Percentiles rank a stretch among this genome's conserved stretches.
These are phyloP conservation scores for Globisporangium nodosum DNA, from an alignment of 352 stramenopile species.

Conservation along the genomic window DNA sequence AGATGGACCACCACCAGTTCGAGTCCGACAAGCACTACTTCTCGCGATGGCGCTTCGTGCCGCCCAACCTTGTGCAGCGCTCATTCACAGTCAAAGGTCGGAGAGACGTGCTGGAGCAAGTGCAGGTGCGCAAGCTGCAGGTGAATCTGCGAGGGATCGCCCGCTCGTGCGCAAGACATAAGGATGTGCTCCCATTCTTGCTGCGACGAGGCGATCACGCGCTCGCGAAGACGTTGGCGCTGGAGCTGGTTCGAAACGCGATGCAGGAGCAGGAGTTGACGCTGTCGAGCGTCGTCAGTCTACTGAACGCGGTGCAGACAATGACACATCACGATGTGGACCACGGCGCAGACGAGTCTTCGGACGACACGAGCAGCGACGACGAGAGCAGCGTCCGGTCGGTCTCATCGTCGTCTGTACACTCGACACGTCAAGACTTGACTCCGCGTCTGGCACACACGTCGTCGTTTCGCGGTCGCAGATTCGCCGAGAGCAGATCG, in stretches of 20 bases:
- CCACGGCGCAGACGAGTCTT: conserved; percentile 23
- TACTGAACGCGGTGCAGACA: conserved; percentile 46
- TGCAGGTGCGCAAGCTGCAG: conserved; percentile 63
- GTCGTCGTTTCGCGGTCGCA: conserved; percentile 10
- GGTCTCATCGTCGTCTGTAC: conserved; percentile 1
- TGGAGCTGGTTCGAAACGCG: conserved; percentile 44
- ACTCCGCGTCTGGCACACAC: conserved; percentile 7
- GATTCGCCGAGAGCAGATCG: conserved; percentile 3
- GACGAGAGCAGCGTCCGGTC: conserved; percentile 16
- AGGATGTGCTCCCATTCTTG: conserved; percentile 65
- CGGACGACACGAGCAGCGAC: conserved; percentile 35
- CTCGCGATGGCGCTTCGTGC: conserved; percentile 59
- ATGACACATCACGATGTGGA: conserved; percentile 25
- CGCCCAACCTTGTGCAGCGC: conserved; percentile 54
- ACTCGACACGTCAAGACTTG: conserved; percentile 1
- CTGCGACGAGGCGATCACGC: conserved; percentile 43
- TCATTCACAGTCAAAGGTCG: conserved; percentile 22
- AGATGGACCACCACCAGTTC: conserved; percentile 30
- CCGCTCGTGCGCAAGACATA: conserved; percentile 50
- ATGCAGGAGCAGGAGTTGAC: conserved; percentile 47
- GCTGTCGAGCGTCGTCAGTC: conserved; percentile 22
- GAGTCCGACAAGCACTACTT: conserved; percentile 22
- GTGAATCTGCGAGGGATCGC: conserved; percentile 57
- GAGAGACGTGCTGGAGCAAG: conserved; percentile 18
- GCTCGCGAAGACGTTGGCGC: conserved; percentile 39